A percentile compares a stretch with the other conserved stretches of the same genome.
Evolutionary conservation across 805 yeast species (phyloP).

Genomic region (Wickerhamomyces alni): DNA sequence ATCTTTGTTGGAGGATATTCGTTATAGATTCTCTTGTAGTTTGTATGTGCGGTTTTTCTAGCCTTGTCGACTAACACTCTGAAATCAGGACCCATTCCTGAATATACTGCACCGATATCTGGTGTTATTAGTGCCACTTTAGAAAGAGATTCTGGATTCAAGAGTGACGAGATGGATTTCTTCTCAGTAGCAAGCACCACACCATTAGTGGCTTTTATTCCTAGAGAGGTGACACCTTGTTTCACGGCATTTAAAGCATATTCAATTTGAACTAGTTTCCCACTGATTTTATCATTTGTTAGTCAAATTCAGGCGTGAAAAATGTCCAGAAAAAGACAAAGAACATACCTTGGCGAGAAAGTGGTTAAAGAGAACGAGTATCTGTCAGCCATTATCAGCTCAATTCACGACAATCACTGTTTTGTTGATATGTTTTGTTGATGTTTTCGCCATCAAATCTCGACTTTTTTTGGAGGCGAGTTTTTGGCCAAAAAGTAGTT

Average conservation of each 20-base stretch:
- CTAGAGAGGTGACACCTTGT: constrained; percentile 95
- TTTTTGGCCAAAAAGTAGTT: neutral
- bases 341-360: constrained; percentile 79
- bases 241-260: constrained; percentile 96
- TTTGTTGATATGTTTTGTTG: neutral
- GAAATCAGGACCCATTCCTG: constrained; percentile 99
- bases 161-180: constrained; percentile 73
- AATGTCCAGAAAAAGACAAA: neutral
- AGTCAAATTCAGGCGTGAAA: neutral
- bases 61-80: constrained; percentile 92
- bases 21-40: constrained; percentile 87
- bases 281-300: constrained; percentile 40
- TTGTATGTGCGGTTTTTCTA: constrained; percentile 86
- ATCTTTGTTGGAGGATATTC: constrained; percentile 97
- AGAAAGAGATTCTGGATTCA: constrained; percentile 65
- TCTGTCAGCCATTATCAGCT: constrained; percentile 80
- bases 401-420: neutral
- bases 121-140: constrained; percentile 87
- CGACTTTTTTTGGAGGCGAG: neutral
- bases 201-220: constrained; percentile 92
- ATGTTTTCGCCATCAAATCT: constrained; percentile 11
- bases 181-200: constrained; percentile 95
- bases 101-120: constrained; percentile 91
- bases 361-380: constrained; percentile 96
- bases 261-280: constrained; percentile 95